Conservation (phyloP, 2,329 filamentous ascomycete species). For the Arthrobotrys musiformis region DNA sequence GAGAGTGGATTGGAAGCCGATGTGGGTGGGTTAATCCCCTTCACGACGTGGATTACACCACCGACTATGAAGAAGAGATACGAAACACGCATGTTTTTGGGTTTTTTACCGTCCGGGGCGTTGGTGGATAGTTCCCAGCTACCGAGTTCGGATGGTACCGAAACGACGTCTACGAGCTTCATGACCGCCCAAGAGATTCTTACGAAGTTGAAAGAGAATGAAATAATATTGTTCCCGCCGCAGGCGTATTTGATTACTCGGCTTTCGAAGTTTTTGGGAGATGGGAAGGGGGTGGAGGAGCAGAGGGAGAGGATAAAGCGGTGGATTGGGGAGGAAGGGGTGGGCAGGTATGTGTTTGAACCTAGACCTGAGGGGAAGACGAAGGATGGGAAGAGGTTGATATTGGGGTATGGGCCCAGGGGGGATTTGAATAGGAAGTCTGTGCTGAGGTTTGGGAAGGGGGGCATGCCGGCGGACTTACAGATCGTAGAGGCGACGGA, state of each 20-base stretch:
- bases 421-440: conserved; percentile 73
- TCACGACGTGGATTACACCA: conserved; percentile 89
- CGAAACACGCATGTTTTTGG: conserved; percentile 96
- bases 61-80: conserved; percentile 78
- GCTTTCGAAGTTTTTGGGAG: conserved; percentile 69
- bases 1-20: conserved; percentile 58
- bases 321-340: conserved; percentile 68
- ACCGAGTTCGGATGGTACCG: conserved; percentile 74
- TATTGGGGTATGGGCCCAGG: conserved; percentile 68
- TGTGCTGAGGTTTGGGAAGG: conserved; percentile 68
- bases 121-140: conserved; percentile 57
- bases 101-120: conserved; percentile 73
- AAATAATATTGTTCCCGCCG: conserved; percentile 88
- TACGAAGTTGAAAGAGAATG: conserved; percentile 69
- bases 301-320: conserved; percentile 63
- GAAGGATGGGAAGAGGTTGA: conserved; percentile 64
- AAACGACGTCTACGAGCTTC: conserved; percentile 80
- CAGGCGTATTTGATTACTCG: conserved; percentile 78
- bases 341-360: conserved; percentile 71
- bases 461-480: conserved; percentile 66
- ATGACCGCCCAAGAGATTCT: conserved; percentile 65
- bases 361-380: conserved; percentile 65
- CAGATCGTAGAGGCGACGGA: conserved; percentile 68
- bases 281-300: conserved; percentile 60
- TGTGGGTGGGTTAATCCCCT: conserved; percentile 49